These are phyloP conservation scores for Ogataea paradorogensis DNA, from an alignment of 805 yeast species.

Conservation along the genomic window DNA sequence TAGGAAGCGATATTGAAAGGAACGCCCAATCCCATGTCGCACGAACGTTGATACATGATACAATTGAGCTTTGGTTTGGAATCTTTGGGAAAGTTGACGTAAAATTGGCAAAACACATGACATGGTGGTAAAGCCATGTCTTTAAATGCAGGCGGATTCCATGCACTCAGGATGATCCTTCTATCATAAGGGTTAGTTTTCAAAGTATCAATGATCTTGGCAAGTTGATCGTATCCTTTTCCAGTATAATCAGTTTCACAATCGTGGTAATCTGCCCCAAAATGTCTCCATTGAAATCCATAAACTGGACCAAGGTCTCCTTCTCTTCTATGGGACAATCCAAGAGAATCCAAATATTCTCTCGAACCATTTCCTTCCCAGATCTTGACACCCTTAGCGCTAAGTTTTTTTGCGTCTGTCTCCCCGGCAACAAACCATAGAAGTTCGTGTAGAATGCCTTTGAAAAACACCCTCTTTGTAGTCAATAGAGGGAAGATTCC, in stretches of 20 bases:
- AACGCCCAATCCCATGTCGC: slow-evolving; percentile 99
- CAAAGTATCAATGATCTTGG: slow-evolving; percentile 72
- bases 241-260: slow-evolving; percentile 86
- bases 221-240: slow-evolving; percentile 87
- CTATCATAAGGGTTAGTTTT: slow-evolving; percentile 92
- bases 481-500: slow-evolving; percentile 85
- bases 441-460: slow-evolving; percentile 84
- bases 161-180: slow-evolving; percentile 90
- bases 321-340: slow-evolving; percentile 73
- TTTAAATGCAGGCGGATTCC: slow-evolving; percentile 96
- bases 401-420: slow-evolving; percentile 78
- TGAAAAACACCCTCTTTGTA: slow-evolving; percentile 86
- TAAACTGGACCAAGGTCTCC: slow-evolving; percentile 98
- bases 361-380: slow-evolving; percentile 99
- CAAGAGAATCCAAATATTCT: slow-evolving; percentile 81
- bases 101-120: slow-evolving; percentile 94
- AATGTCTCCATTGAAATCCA: slow-evolving; percentile 99
- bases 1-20: slow-evolving; percentile 98
- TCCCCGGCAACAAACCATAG: slow-evolving; percentile 91
- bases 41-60: slow-evolving; percentile 91
- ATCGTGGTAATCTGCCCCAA: slow-evolving; percentile 88
- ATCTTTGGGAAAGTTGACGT: slow-evolving; percentile 75
- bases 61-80: slow-evolving; percentile 74
- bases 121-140: slow-evolving; percentile 99
- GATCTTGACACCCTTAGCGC: slow-evolving; percentile 86